Percentiles rank a stretch among this genome's conserved stretches.
These are phyloP conservation scores for Coemansia sp. DNA, from an alignment of 192 early-diverging fungal species.

Conservation along the genomic window DNA sequence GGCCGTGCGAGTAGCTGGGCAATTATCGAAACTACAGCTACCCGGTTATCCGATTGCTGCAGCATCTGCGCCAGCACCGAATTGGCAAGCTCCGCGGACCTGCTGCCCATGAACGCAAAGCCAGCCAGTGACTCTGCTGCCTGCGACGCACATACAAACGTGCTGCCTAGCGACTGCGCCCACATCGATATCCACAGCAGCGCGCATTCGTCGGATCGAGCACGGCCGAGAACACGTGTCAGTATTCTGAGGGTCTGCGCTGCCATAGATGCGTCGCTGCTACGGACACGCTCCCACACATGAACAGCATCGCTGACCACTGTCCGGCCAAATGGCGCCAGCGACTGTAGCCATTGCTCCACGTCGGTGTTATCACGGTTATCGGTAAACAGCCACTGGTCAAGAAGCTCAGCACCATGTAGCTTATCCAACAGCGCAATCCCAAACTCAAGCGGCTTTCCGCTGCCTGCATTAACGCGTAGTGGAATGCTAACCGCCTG, in stretches of 20 bases:
- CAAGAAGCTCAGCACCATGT: background rate
- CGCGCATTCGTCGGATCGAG: background rate
- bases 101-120: background rate
- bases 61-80: background rate
- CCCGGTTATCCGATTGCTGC: background rate
- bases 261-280: background rate
- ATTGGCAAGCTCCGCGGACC: conserved; percentile 1
- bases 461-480: background rate
- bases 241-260: background rate
- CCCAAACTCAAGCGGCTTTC: background rate
- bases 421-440: background rate
- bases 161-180: conserved; percentile 10
- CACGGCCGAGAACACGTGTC: background rate
- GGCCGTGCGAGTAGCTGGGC: conserved; percentile 4
- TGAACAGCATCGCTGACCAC: conserved; percentile 16
- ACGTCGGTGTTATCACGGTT: background rate
- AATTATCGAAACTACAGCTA: background rate
- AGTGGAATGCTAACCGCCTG: conserved; percentile 2
- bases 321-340: conserved; percentile 4
- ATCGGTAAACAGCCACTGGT: background rate
- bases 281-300: background rate
- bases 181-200: conserved; percentile 33
- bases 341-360: background rate
- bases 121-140: conserved; percentile 1
- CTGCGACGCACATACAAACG: background rate